These are phyloP conservation scores for Ophiocordyceps camponoti-floridani DNA, from an alignment of 2,329 filamentous ascomycete species.

Conservation along the genomic window DNA sequence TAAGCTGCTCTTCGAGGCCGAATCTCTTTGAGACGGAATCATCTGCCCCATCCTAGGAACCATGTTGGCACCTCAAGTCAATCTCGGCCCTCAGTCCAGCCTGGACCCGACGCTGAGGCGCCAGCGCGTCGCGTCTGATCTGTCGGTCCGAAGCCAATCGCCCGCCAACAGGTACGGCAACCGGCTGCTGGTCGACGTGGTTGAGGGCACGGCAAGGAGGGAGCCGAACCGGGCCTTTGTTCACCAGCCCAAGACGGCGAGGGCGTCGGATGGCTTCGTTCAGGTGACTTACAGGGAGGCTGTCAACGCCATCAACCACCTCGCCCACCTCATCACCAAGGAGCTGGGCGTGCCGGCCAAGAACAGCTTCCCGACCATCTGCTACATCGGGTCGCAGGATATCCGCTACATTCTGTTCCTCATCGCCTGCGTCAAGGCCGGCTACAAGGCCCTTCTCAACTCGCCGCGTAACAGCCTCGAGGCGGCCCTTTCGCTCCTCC, in stretches of 20 bases:
- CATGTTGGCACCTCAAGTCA: conserved; percentile 41
- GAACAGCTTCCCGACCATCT: conserved; percentile 14
- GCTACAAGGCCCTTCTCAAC: conserved; percentile 3
- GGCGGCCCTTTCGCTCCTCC: conserved; percentile 17
- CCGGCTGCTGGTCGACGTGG: conserved; percentile 5
- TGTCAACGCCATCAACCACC: conserved; percentile 13
- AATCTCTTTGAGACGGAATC: no score
- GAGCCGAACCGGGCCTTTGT: conserved; percentile 16
- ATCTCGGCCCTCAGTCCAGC: not conserved
- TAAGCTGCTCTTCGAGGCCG: no score
- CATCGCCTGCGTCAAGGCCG: conserved; percentile 4
- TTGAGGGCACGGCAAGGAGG: conserved; percentile 7
- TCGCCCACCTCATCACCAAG: conserved; percentile 16
- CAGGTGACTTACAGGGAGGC: conserved; percentile 10
- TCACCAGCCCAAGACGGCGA: conserved; percentile 14
- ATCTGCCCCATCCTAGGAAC: conserved; percentile 26
- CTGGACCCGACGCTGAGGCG: not conserved
- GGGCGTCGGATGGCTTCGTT: conserved; percentile 9
- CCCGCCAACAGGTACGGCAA: not conserved
- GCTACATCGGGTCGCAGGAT: conserved; percentile 12
- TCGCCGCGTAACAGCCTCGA: conserved; percentile 5
- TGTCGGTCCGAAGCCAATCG: not conserved
- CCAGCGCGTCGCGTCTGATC: not conserved
- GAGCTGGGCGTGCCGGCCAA: conserved; percentile 10
- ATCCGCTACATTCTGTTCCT: conserved; percentile 4